These are phyloP conservation scores for Hemisphaericaspora nanyangensis DNA, from an alignment of 805 yeast genomes.

Conservation along the genomic window DNA sequence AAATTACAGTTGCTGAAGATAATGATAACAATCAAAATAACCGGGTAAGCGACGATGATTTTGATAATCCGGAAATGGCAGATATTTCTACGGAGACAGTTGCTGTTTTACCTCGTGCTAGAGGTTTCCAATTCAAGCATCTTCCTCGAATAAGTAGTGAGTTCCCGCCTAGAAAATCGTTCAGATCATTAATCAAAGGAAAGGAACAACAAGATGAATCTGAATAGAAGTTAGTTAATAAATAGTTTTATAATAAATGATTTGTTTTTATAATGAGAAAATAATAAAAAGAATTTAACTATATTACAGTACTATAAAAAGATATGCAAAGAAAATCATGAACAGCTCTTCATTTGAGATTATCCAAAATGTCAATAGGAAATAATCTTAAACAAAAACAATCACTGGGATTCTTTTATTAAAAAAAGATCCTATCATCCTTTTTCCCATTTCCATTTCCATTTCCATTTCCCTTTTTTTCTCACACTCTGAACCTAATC, in stretches of 20 bases:
- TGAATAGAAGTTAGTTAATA: background rate
- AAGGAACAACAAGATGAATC: background rate
- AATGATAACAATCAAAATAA: too few species aligned
- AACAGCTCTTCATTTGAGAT: background rate
- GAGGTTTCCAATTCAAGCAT: background rate
- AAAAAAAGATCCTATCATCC: too few species aligned
- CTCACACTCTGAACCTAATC: slow-evolving; percentile 12
- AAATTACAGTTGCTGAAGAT: too few species aligned
- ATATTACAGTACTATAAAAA: slow-evolving; percentile 1
- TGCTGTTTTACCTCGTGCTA: background rate
- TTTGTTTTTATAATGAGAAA: background rate
- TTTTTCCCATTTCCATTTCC: too few species aligned
- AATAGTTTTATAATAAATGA: too few species aligned
- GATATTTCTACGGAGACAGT: background rate
- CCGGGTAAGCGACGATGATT: background rate
- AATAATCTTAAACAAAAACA: too few species aligned
- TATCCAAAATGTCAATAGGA: too few species aligned
- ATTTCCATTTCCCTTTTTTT: background rate
- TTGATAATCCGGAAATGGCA: background rate
- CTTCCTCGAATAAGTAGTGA: background rate
- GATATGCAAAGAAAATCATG: slow-evolving; percentile 1
- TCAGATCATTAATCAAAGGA: background rate
- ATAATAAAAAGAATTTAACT: background rate
- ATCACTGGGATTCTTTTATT: too few species aligned
- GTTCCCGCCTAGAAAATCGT: background rate